phyloP scores from a whole-genome alignment of 768 basidiomycete genomes.

The Paxillus rubicundulus region DNA sequence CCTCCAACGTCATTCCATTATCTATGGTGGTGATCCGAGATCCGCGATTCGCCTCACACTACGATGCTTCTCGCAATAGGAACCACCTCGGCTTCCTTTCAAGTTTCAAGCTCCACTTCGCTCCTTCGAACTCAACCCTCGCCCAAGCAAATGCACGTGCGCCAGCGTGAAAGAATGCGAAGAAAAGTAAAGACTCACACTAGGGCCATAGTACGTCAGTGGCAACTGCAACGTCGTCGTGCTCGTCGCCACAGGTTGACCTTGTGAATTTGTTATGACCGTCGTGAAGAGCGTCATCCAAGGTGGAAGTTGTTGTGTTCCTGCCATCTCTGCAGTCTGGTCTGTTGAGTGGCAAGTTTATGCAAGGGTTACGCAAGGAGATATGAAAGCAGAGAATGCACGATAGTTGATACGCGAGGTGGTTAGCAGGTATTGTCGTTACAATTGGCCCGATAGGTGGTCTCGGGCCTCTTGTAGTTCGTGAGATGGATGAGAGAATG shows the following conservation, averaged over 20 bases:
- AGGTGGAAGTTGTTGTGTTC: constrained; percentile 65
- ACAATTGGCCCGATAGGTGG: not conserved
- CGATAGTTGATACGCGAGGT: constrained; percentile 3
- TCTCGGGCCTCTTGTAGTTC: constrained; percentile 5
- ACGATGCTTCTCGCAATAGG: not conserved
- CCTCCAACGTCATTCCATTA: constrained; percentile 11
- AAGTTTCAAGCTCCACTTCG: not conserved
- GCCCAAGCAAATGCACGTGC: not conserved
- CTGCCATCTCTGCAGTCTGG: constrained; percentile 20
- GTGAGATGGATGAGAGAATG: constrained; percentile 21
- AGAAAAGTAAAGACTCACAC: constrained; percentile 48
- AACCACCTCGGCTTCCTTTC: not conserved
- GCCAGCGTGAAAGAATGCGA: not conserved
- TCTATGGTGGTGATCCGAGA: not conserved
- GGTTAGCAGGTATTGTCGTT: constrained; percentile 5
- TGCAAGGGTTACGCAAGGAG: not conserved
- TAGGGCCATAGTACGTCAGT: constrained; percentile 79
- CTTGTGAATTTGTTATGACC: constrained; percentile 51
- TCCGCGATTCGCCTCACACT: not conserved
- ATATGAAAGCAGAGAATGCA: constrained; percentile 10
- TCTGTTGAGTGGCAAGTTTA: constrained; percentile 5
- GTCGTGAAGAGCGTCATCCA: constrained; percentile 65
- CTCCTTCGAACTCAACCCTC: not conserved
- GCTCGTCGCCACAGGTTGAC: constrained; percentile 52
- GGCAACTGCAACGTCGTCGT: constrained; percentile 64